Evolutionary conservation across 768 basidiomycete genomes (phyloP).

Genomic region (Tricholoma terreum): DNA sequence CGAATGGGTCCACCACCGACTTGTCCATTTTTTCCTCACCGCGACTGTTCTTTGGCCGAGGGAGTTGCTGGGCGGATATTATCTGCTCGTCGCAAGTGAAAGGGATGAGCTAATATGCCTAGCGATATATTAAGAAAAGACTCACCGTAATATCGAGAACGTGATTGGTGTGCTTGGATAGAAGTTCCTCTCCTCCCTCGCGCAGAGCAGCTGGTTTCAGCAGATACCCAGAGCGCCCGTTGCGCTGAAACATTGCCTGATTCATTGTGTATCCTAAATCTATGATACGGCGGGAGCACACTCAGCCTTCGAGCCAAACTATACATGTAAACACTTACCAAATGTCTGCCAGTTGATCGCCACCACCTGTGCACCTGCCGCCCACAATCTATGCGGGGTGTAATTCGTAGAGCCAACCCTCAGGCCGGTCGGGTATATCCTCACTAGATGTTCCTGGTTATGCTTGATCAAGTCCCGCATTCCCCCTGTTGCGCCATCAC

Average conservation of each 20-base stretch:
- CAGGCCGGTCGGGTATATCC: slow-evolving; percentile 84
- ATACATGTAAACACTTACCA: slow-evolving; percentile 42
- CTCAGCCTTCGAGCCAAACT: not conserved
- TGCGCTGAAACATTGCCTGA: slow-evolving; percentile 91
- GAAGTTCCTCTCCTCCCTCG: slow-evolving; percentile 55
- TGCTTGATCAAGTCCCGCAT: slow-evolving; percentile 82
- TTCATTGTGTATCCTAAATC: slow-evolving; percentile 92
- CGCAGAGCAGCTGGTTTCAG: slow-evolving; percentile 83
- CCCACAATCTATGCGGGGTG: slow-evolving; percentile 87
- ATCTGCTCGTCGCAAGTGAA: slow-evolving; percentile 17
- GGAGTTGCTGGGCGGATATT: slow-evolving; percentile 91
- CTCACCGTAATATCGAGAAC: slow-evolving; percentile 61
- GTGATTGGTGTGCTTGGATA: slow-evolving; percentile 53
- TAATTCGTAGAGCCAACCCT: slow-evolving; percentile 85
- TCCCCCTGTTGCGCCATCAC: slow-evolving; percentile 26
- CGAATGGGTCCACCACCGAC: slow-evolving; percentile 64
- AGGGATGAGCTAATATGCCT: not conserved
- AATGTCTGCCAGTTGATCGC: slow-evolving; percentile 98
- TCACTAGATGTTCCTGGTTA: slow-evolving; percentile 74
- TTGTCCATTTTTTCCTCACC: slow-evolving; percentile 60
- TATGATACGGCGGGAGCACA: slow-evolving; percentile 28
- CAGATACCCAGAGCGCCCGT: slow-evolving; percentile 86
- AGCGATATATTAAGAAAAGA: not conserved
- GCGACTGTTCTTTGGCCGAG: slow-evolving; percentile 60
- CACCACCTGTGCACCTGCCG: slow-evolving; percentile 82